Percentiles rank a stretch among this genome's conserved stretches.
Evolutionary conservation across 192 early-diverging fungal species (phyloP).

Genomic region (Backusella psychrophila): DNA sequence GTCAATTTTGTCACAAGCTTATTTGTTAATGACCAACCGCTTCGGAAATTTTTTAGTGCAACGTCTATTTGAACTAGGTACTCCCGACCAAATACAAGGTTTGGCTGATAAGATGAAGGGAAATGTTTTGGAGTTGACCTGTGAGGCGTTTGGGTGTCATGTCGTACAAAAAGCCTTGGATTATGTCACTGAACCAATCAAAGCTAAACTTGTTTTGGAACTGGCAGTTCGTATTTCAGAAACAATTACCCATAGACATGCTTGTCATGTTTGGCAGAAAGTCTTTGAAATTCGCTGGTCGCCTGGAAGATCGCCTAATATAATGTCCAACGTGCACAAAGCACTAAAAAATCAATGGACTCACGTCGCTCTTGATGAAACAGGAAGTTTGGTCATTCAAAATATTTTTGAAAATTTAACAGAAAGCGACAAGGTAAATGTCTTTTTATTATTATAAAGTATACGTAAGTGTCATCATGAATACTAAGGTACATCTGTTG

Average conservation of each 20-base stretch:
- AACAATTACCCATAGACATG: slow-evolving; percentile 73
- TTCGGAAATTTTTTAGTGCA: slow-evolving; percentile 82
- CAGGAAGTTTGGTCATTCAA: slow-evolving; percentile 73
- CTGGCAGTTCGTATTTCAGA: slow-evolving; percentile 61
- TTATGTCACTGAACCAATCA: slow-evolving; percentile 59
- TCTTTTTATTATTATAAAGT: too few species aligned
- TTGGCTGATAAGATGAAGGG: slow-evolving; percentile 61
- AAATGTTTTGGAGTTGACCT: slow-evolving; percentile 57
- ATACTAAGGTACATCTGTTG: background rate
- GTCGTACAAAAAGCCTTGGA: slow-evolving; percentile 77
- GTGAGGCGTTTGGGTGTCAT: slow-evolving; percentile 78
- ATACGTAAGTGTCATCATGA: background rate
- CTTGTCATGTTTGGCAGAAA: slow-evolving; percentile 82
- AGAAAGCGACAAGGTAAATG: slow-evolving; percentile 57
- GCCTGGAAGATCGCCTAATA: slow-evolving; percentile 37
- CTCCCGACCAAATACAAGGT: slow-evolving; percentile 53
- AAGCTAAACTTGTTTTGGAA: slow-evolving; percentile 56
- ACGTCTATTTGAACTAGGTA: slow-evolving; percentile 62
- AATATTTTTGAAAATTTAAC: slow-evolving; percentile 75
- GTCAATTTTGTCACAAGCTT: slow-evolving; percentile 53
- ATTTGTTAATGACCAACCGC: slow-evolving; percentile 66
- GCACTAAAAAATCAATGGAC: slow-evolving; percentile 61
- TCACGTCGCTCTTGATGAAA: slow-evolving; percentile 71
- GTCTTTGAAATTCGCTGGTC: slow-evolving; percentile 72
- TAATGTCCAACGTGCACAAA: slow-evolving; percentile 61